Conservation (phyloP, 2,329 filamentous ascomycete genomes). For the Paecilomyces fulvus region DNA sequence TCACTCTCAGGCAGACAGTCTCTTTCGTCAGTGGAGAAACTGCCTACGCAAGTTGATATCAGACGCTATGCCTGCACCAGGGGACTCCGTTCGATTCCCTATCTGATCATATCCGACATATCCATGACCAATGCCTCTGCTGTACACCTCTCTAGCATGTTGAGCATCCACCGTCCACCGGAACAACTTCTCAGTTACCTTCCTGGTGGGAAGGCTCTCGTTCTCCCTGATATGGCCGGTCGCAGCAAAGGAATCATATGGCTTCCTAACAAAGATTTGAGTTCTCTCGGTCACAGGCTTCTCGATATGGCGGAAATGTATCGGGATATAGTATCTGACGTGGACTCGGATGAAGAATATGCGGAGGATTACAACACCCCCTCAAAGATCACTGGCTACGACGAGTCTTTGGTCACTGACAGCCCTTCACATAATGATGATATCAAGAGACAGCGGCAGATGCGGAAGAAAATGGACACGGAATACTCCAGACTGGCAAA, state of each 20-base stretch:
- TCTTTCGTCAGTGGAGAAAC: conserved; percentile 2
- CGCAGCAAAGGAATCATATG: conserved; percentile 21
- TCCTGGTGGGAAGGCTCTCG: conserved; percentile 17
- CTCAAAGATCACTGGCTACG: not conserved
- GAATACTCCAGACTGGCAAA: conserved; percentile 20
- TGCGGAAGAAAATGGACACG: conserved; percentile 14
- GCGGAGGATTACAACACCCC: not conserved
- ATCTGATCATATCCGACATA: conserved; percentile 19
- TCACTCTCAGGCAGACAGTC: not conserved
- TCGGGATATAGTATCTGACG: conserved; percentile 4
- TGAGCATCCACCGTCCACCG: conserved; percentile 18
- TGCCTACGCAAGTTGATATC: conserved; percentile 8
- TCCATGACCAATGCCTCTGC: conserved; percentile 15
- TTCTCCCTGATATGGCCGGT: conserved; percentile 10
- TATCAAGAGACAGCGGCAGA: conserved; percentile 11
- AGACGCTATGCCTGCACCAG: conserved; percentile 22
- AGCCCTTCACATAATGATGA: conserved; percentile 4
- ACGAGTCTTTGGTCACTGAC: not conserved
- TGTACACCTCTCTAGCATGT: conserved; percentile 21
- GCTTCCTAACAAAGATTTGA: conserved; percentile 16
- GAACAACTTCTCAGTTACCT: conserved; percentile 22
- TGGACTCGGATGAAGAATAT: conserved; percentile 6
- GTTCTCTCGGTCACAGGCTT: conserved; percentile 9
- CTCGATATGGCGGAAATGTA: conserved; percentile 14
- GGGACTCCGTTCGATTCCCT: conserved; percentile 28